phyloP scores from a whole-genome alignment of 148 eudicot genomes.

The Camellia lanceoleosa region DNA sequence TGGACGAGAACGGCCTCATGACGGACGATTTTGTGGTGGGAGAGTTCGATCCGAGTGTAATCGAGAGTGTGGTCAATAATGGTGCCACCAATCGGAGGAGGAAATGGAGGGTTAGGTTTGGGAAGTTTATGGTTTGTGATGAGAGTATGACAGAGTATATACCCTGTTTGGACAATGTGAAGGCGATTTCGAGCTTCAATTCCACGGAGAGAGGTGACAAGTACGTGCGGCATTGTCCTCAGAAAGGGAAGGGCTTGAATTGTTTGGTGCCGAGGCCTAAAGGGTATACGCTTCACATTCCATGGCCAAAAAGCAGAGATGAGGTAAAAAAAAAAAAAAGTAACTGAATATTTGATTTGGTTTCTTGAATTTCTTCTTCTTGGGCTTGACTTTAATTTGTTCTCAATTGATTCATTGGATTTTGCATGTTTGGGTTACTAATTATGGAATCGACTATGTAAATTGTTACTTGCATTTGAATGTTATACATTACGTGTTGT shows the following conservation, averaged over 20 bases:
- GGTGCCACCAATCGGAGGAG: not conserved
- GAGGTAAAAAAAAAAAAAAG: conserved; percentile 35
- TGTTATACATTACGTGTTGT: not conserved
- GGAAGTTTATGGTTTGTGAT: conserved; percentile 46
- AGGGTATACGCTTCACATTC: conserved; percentile 42
- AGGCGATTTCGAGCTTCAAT: conserved; percentile 34
- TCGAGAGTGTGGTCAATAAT: conserved; percentile 24
- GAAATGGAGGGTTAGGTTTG: conserved; percentile 28
- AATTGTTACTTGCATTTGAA: not conserved
- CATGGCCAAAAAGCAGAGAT: conserved; percentile 66
- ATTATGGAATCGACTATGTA: no score
- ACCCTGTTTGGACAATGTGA: conserved; percentile 72
- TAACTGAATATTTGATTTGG: not conserved
- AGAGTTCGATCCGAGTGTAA: conserved; percentile 28
- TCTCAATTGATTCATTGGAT: no score
- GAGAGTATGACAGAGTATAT: conserved; percentile 45
- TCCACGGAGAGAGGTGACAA: conserved; percentile 43
- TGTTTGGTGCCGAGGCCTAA: conserved; percentile 62
- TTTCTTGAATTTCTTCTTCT: no score
- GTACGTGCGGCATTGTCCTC: conserved; percentile 65
- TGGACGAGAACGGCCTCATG: conserved; percentile 62
- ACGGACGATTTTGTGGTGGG: conserved; percentile 50
- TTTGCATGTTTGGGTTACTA: no score
- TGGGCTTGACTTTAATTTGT: no score
- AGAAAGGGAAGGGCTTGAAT: conserved; percentile 40